Conservation (phyloP, 169 alveolate genomes). For the Eimeria falciformis region DNA sequence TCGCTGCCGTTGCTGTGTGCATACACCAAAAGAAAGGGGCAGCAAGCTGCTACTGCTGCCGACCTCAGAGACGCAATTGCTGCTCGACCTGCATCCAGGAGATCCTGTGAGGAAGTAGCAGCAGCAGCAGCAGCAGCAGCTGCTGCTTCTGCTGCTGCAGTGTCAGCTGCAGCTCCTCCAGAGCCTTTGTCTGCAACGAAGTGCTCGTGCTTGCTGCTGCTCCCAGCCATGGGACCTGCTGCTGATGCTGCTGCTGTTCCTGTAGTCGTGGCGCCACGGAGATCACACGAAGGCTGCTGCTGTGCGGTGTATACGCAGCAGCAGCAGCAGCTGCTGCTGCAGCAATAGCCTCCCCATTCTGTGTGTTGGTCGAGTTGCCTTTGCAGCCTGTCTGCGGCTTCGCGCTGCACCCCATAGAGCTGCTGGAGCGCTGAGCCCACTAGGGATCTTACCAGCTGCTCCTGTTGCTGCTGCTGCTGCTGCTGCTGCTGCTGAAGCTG, state of each 20-base stretch:
- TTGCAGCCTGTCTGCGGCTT: constrained; percentile 8
- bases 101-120: neutral
- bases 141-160: neutral
- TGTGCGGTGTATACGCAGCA: neutral
- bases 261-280: neutral
- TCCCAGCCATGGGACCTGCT: neutral
- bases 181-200: neutral
- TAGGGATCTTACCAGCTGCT: neutral
- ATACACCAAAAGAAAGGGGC: constrained; percentile 76
- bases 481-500: neutral
- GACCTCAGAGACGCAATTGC: neutral
- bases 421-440: neutral
- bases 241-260: neutral
- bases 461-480: constrained; percentile 17
- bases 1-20: constrained; percentile 86
- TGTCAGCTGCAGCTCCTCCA: neutral
- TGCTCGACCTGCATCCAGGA: neutral
- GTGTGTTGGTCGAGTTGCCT: constrained; percentile 19
- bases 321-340: constrained; percentile 39
- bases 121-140: neutral
- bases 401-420: neutral
- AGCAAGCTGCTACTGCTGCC: constrained; percentile 9
- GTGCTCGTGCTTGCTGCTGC: neutral
- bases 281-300: neutral
- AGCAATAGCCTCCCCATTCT: constrained; percentile 4